Conservation (phyloP, 768 basidiomycete genomes). For the Megacollybia marginata region DNA sequence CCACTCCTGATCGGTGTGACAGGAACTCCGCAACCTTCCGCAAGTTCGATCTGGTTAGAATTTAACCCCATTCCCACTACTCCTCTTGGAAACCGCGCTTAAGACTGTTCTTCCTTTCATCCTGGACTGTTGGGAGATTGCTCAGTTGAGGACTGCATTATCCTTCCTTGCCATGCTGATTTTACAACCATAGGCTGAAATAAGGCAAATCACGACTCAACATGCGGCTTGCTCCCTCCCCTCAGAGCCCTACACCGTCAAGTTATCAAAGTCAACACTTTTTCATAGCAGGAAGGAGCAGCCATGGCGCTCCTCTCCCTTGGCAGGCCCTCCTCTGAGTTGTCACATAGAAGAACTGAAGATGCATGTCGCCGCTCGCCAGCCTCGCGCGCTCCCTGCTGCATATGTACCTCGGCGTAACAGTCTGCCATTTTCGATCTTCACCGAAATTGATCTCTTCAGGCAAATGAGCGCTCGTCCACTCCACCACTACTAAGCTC, state of each 20-base stretch:
- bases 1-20: neutral
- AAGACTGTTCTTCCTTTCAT: neutral
- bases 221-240: neutral
- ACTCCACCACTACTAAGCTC: neutral
- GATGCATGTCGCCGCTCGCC: too few relatives aligned
- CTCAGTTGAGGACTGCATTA: neutral
- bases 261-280: neutral
- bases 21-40: neutral
- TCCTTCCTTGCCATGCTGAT: neutral
- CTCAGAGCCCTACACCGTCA: neutral
- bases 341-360: too few relatives aligned
- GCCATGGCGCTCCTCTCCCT: neutral
- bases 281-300: neutral
- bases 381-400: neutral
- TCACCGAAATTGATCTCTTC: constrained; percentile 2
- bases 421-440: neutral
- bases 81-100: neutral
- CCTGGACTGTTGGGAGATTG: neutral
- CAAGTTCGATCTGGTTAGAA: neutral
- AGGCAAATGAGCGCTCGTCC: neutral
- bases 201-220: neutral
- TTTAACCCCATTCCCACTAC: neutral
- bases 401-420: neutral
- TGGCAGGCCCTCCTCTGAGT: neutral
- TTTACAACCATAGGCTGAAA: neutral